phyloP scores from a whole-genome alignment of 768 basidiomycete species.

The Suillus brevipes region DNA sequence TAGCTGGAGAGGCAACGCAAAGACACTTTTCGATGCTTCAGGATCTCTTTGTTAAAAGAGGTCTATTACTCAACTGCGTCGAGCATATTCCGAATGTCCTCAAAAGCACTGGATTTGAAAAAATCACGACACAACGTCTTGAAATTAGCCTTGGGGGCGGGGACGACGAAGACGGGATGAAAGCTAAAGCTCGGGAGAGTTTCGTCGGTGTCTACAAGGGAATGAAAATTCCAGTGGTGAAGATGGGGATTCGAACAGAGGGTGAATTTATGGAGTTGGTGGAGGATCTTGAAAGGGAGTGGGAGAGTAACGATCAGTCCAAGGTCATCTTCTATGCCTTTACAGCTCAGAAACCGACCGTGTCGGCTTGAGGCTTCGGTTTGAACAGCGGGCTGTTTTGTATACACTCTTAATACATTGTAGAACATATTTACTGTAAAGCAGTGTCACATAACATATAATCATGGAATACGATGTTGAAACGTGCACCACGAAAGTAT shows the following conservation, averaged over 20 bases:
- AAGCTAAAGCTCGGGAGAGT: background rate
- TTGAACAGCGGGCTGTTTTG: background rate
- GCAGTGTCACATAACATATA: background rate
- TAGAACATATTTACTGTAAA: background rate
- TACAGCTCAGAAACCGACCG: background rate
- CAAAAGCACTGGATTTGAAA: background rate
- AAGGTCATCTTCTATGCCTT: background rate
- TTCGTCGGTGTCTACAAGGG: background rate
- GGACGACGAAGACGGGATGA: background rate
- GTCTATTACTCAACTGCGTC: background rate
- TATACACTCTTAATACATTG: background rate
- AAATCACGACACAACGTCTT: background rate
- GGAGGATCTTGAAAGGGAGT: slow-evolving; percentile 1
- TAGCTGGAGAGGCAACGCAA: background rate
- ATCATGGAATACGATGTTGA: background rate
- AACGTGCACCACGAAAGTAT: background rate
- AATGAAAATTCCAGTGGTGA: background rate
- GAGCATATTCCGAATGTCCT: slow-evolving; percentile 4
- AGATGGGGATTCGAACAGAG: slow-evolving; percentile 4
- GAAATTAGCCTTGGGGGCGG: background rate
- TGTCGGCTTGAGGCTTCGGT: background rate
- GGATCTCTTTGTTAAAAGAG: slow-evolving; percentile 2
- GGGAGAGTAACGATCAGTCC: background rate
- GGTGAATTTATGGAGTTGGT: background rate
- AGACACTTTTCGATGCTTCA: background rate